These are phyloP conservation scores for Amphicarpaea edgeworthii DNA, from an alignment of 306 rosid species.

Conservation along the genomic window DNA sequence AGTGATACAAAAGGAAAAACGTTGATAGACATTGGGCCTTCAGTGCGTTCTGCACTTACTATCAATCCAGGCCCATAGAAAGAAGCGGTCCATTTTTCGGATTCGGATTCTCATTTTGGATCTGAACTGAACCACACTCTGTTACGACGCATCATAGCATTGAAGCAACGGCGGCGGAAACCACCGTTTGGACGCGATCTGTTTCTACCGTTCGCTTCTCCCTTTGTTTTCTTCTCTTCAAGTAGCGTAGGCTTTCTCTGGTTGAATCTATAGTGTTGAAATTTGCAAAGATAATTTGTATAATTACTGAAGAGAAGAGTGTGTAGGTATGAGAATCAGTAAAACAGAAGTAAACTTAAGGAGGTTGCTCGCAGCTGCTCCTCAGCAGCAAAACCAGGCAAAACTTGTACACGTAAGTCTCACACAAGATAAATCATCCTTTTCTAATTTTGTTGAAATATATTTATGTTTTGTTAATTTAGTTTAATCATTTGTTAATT, in stretches of 20 bases:
- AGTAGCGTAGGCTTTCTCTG: too few relatives aligned
- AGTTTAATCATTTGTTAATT: constrained; percentile 31
- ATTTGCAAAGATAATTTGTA: constrained; percentile 5
- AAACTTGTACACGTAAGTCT: constrained; percentile 84
- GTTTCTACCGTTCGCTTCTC: not conserved
- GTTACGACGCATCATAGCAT: not conserved
- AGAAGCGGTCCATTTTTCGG: not conserved
- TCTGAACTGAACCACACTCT: not conserved
- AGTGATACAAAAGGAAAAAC: too few relatives aligned
- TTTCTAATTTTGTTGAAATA: constrained; percentile 27
- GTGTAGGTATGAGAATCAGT: constrained; percentile 76
- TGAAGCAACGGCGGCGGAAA: not conserved
- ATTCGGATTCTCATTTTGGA: not conserved
- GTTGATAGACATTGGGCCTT: not conserved
- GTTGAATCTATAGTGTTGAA: not conserved
- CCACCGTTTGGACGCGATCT: not conserved
- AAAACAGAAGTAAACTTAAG: constrained; percentile 87
- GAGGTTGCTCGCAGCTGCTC: constrained; percentile 88
- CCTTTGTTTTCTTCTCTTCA: not conserved
- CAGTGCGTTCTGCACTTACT: not conserved
- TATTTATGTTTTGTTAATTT: constrained; percentile 28
- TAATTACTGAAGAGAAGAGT: not conserved
- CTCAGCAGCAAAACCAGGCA: constrained; percentile 85
- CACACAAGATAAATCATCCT: constrained; percentile 28
- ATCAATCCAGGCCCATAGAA: not conserved